phyloP scores from a whole-genome alignment of 352 stramenopile species.

The Phytophthora ramorum region DNA sequence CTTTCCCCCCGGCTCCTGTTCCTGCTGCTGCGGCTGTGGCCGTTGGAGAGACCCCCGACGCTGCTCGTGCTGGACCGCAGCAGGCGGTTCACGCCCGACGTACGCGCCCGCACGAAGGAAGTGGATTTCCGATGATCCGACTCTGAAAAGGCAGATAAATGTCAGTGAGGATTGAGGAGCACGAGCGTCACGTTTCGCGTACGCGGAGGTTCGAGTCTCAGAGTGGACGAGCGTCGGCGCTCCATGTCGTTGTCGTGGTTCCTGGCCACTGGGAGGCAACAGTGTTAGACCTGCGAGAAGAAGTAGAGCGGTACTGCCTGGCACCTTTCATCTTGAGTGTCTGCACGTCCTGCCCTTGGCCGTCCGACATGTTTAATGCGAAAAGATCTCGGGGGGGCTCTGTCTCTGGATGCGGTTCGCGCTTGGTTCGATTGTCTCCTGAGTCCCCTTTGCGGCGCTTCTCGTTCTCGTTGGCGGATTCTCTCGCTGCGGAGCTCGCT shows the following conservation, averaged over 20 bases:
- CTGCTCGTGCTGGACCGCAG: constrained; percentile 56
- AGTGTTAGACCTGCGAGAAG: constrained; percentile 18
- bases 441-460: background rate
- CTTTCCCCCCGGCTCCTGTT: constrained; percentile 12
- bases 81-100: constrained; percentile 70
- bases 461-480: background rate
- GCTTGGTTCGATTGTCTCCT: no score
- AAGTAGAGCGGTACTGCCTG: background rate
- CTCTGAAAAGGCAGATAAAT: constrained; percentile 25
- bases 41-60: constrained; percentile 24
- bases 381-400: background rate
- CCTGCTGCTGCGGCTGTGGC: constrained; percentile 21
- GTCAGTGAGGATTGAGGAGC: background rate
- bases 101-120: constrained; percentile 60
- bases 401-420: background rate
- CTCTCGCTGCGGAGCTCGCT: background rate
- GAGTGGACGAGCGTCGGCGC: constrained; percentile 59
- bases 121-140: constrained; percentile 57
- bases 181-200: constrained; percentile 24
- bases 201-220: constrained; percentile 67
- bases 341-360: constrained; percentile 42
- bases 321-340: constrained; percentile 68
- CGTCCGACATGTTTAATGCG: constrained; percentile 37
- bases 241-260: constrained; percentile 77
- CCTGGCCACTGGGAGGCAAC: constrained; percentile 44